These are phyloP conservation scores for Fusarium fujikuroi DNA, from an alignment of 2,329 filamentous ascomycete species.

Conservation along the genomic window DNA sequence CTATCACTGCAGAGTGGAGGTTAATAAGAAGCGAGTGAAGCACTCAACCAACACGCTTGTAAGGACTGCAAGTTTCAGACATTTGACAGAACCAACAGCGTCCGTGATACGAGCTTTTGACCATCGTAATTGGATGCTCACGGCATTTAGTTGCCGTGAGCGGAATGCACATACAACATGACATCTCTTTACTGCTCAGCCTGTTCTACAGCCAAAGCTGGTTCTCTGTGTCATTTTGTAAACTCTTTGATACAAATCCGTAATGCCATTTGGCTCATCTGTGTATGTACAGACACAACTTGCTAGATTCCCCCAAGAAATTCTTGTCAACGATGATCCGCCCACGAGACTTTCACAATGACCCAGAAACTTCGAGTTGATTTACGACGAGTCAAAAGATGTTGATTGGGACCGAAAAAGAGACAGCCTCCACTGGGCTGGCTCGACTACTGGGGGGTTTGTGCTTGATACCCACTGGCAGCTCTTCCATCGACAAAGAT, in stretches of 20 bases:
- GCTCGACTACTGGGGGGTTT: conserved; percentile 63
- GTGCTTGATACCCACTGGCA: conserved; percentile 51
- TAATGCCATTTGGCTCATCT: too few species aligned
- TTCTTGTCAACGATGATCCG: background rate
- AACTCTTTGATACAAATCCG: background rate
- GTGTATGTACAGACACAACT: background rate
- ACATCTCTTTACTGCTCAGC: rapidly evolving
- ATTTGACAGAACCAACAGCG: background rate
- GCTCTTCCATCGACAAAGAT: conserved; percentile 33
- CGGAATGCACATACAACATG: background rate
- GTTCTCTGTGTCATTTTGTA: background rate
- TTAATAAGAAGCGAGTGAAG: background rate
- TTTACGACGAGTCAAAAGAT: conserved; percentile 55
- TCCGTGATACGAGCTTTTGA: background rate
- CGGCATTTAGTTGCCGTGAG: background rate
- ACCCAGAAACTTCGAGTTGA: conserved; percentile 43
- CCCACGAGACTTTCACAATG: rapidly evolving
- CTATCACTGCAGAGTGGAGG: background rate
- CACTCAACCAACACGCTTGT: background rate
- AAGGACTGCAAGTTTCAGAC: background rate
- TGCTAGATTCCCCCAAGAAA: rapidly evolving
- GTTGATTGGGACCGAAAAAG: conserved; percentile 60
- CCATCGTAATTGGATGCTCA: background rate
- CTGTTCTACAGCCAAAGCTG: background rate
- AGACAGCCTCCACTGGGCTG: conserved; percentile 66